A percentile compares a stretch with the other conserved stretches of the same genome.
Evolutionary conservation across 345 rosid genomes (phyloP).

Genomic region (Fremontodendron californicum): DNA sequence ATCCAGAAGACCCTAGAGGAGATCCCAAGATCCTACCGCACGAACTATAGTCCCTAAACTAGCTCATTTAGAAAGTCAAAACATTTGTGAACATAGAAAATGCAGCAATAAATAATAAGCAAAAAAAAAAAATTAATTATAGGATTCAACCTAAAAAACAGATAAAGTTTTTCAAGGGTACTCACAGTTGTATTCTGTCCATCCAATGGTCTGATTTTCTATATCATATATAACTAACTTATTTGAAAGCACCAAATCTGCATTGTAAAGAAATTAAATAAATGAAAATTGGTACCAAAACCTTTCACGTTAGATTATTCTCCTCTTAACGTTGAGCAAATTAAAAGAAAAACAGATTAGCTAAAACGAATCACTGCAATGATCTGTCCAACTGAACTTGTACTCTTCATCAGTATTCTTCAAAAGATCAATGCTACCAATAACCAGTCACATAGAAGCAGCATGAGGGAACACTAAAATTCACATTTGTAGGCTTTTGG

Average conservation of each 20-base stretch:
- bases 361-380: not conserved
- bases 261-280: not conserved
- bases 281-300: not conserved
- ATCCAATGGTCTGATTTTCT: constrained; percentile 71
- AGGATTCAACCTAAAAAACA: not conserved
- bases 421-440: constrained; percentile 6
- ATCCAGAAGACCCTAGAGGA: not conserved
- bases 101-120: not conserved
- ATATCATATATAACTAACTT: constrained; percentile 78
- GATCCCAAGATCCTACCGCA: not conserved
- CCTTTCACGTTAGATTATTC: not conserved
- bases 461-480: not conserved
- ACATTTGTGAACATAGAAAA: not conserved
- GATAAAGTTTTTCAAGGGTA: constrained; percentile 5
- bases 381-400: not conserved
- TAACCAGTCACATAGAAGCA: not conserved
- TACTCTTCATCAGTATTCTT: not conserved
- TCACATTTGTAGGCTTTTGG: not conserved
- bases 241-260: constrained; percentile 83
- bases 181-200: constrained; percentile 89
- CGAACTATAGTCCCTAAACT: not conserved
- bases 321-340: not conserved
- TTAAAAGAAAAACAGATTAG: not conserved
- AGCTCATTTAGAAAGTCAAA: not conserved
- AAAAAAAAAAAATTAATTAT: not conserved